A percentile compares a stretch with the other conserved stretches of the same genome.
Conservation (phyloP, 345 rosid species). For the Aquilaria sinensis region DNA sequence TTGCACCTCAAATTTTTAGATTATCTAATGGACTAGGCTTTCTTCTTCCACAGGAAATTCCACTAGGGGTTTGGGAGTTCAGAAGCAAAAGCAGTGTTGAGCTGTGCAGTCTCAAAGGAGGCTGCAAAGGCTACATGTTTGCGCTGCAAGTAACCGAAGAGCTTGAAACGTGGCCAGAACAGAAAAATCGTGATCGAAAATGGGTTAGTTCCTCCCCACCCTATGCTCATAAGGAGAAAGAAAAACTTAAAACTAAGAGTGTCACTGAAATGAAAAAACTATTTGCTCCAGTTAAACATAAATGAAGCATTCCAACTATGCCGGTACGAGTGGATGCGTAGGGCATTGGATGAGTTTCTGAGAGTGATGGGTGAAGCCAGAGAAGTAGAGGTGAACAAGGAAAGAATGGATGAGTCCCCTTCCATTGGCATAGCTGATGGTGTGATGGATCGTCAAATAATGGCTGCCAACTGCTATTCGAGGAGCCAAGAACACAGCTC, state of each 20-base stretch:
- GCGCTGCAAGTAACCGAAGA: constrained; percentile 65
- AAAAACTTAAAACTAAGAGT: neutral
- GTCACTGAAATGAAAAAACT: neutral
- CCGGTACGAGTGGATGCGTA: constrained; percentile 86
- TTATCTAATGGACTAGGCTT: neutral
- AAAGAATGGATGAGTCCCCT: constrained; percentile 20
- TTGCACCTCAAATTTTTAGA: neutral
- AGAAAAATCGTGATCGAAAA: constrained; percentile 40
- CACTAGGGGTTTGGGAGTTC: constrained; percentile 69
- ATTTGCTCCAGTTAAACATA: constrained; percentile 34
- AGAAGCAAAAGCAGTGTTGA: constrained; percentile 54
- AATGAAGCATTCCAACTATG: constrained; percentile 56
- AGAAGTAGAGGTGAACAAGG: constrained; percentile 21
- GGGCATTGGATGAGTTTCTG: constrained; percentile 49
- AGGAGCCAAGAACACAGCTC: constrained; percentile 17
- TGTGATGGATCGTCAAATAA: constrained; percentile 20
- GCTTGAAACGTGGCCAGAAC: constrained; percentile 86
- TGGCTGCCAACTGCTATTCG: constrained; percentile 23
- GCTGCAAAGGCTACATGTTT: constrained; percentile 64
- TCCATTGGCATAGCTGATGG: constrained; percentile 16
- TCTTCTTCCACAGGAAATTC: constrained; percentile 43
- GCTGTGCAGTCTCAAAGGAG: constrained; percentile 29
- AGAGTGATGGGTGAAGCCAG: constrained; percentile 18
- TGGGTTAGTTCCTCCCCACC: constrained; percentile 41
- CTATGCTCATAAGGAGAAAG: neutral